Evolutionary conservation across 805 yeast genomes (phyloP), one percentile per base, ranked within the genome.

Genomic region (Kuraishia hungarica): DNA sequence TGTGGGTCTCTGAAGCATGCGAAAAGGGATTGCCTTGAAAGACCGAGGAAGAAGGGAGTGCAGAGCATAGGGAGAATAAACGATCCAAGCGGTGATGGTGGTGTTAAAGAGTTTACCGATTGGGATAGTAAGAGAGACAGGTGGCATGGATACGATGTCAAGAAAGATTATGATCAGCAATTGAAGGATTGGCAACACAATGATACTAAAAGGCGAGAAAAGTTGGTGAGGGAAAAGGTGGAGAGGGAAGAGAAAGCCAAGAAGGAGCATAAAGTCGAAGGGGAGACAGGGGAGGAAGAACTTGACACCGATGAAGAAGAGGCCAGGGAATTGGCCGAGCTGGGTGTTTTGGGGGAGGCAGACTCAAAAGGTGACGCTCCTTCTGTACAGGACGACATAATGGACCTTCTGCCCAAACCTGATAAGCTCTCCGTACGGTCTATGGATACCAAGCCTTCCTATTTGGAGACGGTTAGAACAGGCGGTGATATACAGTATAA

Each of bases 111-210:
- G 52, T 70, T 64, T 2, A 71, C 68, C 26, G 79, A 77, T 51
- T 89, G 83, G 77, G 96, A 87, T 62, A 78, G 84, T 11, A 86
- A 84, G 59, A 71, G 91, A 56, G 96, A 89, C 67, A 74, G 89
- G 56, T 89, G 94, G 96, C 86, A 80, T 63, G 96, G 96, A 0
- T 87, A 82, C 64, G 83, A 86, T 51, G 75, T 81, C 10, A 63
- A 62, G 8, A 72, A 74, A 11, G 89, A 86, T 54, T 88, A 87
- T 72, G 78, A 76, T 51, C 70, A 74, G 13, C 77, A 79, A 29
- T 61, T 82, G 5, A 65, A 69, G 53, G 71, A 71, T 51, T 80
- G 86, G 80, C 72, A 75, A 54, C 62, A 58, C 48, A 66, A 72
- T 59, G 72, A 71, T 58, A 29, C 51, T 57, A 65, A 50, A 63